A percentile compares a stretch with the other conserved stretches of the same genome.
phyloP scores from a whole-genome alignment of 2,329 filamentous ascomycete species.

The Hysterium pulicare region DNA sequence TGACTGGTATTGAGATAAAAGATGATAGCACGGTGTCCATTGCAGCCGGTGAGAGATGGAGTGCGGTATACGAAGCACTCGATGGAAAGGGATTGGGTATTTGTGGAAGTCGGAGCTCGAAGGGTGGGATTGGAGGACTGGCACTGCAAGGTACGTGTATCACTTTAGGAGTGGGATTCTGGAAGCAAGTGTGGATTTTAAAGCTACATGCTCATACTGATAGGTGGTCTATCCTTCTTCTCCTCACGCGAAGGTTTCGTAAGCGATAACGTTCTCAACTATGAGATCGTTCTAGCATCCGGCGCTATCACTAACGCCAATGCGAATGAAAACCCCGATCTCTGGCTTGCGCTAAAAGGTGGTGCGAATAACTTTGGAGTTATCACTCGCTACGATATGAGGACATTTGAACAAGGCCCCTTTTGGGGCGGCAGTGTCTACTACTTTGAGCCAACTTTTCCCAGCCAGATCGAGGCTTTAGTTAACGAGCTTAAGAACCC shows the following conservation, averaged over 20 bases:
- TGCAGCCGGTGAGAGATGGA: slow-evolving; percentile 7
- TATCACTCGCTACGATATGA: slow-evolving; percentile 20
- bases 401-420: slow-evolving; percentile 14
- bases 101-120: neutral
- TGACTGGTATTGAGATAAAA: slow-evolving; percentile 7
- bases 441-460: slow-evolving; percentile 3
- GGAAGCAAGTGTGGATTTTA: too few relatives aligned
- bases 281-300: too few relatives aligned
- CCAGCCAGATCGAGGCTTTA: slow-evolving; percentile 7
- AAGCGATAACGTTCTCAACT: neutral
- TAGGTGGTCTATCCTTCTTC: too few relatives aligned
- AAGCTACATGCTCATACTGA: too few relatives aligned
- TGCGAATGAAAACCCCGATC: slow-evolving; percentile 9
- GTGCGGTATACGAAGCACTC: slow-evolving; percentile 6
- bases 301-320: too few relatives aligned
- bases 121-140: slow-evolving; percentile 5
- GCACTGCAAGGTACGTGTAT: slow-evolving; percentile 3
- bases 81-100: slow-evolving; percentile 3
- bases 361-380: slow-evolving; percentile 25
- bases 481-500: slow-evolving; percentile 23
- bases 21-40: slow-evolving; percentile 6
- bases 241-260: too few relatives aligned
- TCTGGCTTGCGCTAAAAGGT: slow-evolving; percentile 32
- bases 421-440: slow-evolving; percentile 31
- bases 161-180: too few relatives aligned